Conservation (phyloP, 768 basidiomycete species). For the Lanmaoa rubissima region DNA sequence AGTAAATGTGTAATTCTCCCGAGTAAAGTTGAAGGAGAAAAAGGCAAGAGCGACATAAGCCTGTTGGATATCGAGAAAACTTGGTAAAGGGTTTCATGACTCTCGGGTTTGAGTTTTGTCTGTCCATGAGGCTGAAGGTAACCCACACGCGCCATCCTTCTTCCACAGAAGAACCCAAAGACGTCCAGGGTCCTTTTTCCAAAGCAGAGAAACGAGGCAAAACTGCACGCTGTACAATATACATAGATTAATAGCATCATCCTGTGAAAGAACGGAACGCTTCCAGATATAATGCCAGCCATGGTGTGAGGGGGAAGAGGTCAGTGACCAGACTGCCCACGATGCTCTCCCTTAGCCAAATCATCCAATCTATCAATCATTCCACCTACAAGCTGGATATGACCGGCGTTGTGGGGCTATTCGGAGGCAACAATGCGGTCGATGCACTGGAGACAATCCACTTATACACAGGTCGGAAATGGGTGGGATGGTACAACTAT, state of each 20-base stretch:
- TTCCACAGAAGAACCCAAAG: neutral
- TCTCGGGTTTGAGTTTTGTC: neutral
- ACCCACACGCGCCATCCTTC: neutral
- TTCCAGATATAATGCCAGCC: slow-evolving; percentile 8
- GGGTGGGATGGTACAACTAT: slow-evolving; percentile 39
- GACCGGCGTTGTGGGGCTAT: slow-evolving; percentile 32
- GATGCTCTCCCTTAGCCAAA: slow-evolving; percentile 17
- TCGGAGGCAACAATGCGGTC: slow-evolving; percentile 33
- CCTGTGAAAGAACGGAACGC: neutral
- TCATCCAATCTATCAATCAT: slow-evolving; percentile 10
- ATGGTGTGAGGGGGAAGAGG: neutral
- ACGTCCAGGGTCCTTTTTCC: neutral
- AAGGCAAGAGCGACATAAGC: neutral
- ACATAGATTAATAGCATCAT: neutral
- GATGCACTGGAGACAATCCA: slow-evolving; percentile 35
- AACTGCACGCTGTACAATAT: neutral
- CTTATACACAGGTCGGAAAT: slow-evolving; percentile 28
- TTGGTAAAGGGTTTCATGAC: neutral
- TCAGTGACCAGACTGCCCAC: neutral
- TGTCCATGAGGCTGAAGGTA: neutral
- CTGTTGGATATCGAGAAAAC: neutral
- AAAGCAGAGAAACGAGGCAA: neutral
- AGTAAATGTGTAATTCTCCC: neutral
- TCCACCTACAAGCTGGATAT: slow-evolving; percentile 23
- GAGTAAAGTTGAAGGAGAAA: neutral